phyloP scores from a whole-genome alignment of 2,329 filamentous ascomycete species.

The Neonectria hederae region DNA sequence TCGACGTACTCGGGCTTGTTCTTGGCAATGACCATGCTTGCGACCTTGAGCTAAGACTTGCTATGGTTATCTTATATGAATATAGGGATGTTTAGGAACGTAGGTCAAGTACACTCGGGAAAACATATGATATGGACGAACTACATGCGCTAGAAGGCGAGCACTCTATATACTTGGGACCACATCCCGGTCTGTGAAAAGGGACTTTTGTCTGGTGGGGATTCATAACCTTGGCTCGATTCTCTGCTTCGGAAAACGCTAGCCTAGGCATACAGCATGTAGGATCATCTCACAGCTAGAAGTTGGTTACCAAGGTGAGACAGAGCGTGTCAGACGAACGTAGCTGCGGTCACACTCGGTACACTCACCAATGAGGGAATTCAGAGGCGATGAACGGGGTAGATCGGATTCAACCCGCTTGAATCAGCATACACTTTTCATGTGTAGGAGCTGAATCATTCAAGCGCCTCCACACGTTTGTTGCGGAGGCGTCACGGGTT shows the following conservation, averaged over 20 bases:
- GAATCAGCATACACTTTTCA: not conserved
- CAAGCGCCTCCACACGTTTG: not conserved
- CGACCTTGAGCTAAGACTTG: not conserved
- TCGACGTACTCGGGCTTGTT: constrained; percentile 41
- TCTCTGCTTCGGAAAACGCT: constrained; percentile 21
- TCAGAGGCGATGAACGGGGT: not conserved
- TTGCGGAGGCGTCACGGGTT: constrained; percentile 3
- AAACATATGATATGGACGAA: not conserved
- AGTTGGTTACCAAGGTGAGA: not conserved
- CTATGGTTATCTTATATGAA: no score
- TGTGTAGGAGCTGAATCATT: constrained; percentile 11
- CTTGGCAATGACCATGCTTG: constrained; percentile 41
- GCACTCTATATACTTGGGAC: not conserved
- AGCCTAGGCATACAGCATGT: constrained; percentile 6
- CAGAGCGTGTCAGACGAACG: not conserved
- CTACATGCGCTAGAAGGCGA: not conserved
- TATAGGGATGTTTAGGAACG: no score
- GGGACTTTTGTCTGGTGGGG: not conserved
- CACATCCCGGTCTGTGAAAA: not conserved
- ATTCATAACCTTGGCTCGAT: constrained; percentile 1
- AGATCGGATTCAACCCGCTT: not conserved
- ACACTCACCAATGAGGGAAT: not conserved
- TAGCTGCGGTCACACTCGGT: not conserved
- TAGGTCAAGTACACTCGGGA: not conserved
- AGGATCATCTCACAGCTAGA: not conserved